phyloP scores from a whole-genome alignment of 129 eudicot species.

The Flaveria robusta region DNA sequence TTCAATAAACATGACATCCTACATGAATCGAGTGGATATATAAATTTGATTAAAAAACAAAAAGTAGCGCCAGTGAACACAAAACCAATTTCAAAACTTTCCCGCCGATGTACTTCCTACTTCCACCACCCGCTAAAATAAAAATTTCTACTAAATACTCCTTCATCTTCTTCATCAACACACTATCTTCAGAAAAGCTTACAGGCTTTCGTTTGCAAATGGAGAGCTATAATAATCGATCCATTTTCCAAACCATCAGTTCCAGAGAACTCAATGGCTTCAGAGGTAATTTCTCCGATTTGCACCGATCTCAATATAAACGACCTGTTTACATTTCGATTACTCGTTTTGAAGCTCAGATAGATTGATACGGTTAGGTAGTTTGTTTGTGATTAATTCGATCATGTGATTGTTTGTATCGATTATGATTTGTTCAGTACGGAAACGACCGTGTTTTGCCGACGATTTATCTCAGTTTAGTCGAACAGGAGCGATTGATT shows the following conservation, averaged over 20 bases:
- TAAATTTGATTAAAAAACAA: background rate
- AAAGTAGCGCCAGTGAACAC: conserved; percentile 21
- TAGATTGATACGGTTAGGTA: background rate
- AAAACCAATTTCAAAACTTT: conserved; percentile 36
- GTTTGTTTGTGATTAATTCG: background rate
- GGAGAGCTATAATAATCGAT: conserved; percentile 45
- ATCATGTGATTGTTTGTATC: background rate
- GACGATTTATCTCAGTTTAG: conserved; percentile 29
- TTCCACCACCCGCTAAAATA: conserved; percentile 39
- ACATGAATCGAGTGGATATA: too few relatives aligned
- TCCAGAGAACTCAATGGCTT: conserved; percentile 79
- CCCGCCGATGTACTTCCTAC: conserved; percentile 37
- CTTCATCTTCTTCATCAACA: conserved; percentile 7
- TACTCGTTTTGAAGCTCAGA: background rate
- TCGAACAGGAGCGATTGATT: conserved; percentile 54
- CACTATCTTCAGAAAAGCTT: background rate
- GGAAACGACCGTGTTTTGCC: conserved; percentile 56
- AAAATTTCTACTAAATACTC: background rate
- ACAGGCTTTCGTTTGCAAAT: conserved; percentile 35
- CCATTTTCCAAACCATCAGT: conserved; percentile 56
- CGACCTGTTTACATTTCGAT: background rate
- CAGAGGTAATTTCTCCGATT: conserved; percentile 49
- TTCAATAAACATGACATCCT: too few relatives aligned
- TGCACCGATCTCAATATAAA: background rate
- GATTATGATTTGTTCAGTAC: conserved; percentile 41